A percentile compares a stretch with the other conserved stretches of the same genome.
These are phyloP conservation scores for Talaromyces ruber DNA, from an alignment of 495 filamentous ascomycete genomes.

Conservation along the genomic window DNA sequence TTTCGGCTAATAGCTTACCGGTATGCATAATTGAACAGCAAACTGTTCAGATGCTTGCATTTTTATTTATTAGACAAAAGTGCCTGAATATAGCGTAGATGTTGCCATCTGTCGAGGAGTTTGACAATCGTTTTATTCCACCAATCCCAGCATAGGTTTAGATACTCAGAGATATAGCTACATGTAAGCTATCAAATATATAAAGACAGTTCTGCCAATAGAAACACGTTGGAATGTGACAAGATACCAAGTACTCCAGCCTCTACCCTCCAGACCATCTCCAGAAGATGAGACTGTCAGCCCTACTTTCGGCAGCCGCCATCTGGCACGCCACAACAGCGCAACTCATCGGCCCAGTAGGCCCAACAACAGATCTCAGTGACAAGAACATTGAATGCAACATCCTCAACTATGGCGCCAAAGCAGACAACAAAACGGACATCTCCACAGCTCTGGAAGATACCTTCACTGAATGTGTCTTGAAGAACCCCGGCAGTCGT, in stretches of 20 bases:
- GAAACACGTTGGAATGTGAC: background rate
- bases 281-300: background rate
- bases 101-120: background rate
- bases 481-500: conserved; percentile 14
- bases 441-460: conserved; percentile 28
- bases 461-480: conserved; percentile 29
- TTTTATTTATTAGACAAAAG: background rate
- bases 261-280: background rate
- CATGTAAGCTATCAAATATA: background rate
- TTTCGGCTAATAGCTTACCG: background rate
- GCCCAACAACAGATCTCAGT: conserved; percentile 22
- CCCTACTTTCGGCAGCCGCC: conserved; percentile 14
- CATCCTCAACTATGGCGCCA: conserved; percentile 31
- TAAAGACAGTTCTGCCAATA: background rate
- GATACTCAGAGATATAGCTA: background rate
- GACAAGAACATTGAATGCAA: conserved; percentile 26
- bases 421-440: conserved; percentile 31
- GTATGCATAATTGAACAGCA: background rate
- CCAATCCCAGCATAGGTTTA: background rate
- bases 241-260: background rate
- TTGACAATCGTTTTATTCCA: background rate
- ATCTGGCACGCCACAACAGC: conserved; percentile 10
- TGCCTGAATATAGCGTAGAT: background rate
- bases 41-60: background rate
- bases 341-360: conserved; percentile 22